Conservation (phyloP, 2,329 filamentous ascomycete genomes). For the Calycina marina region DNA sequence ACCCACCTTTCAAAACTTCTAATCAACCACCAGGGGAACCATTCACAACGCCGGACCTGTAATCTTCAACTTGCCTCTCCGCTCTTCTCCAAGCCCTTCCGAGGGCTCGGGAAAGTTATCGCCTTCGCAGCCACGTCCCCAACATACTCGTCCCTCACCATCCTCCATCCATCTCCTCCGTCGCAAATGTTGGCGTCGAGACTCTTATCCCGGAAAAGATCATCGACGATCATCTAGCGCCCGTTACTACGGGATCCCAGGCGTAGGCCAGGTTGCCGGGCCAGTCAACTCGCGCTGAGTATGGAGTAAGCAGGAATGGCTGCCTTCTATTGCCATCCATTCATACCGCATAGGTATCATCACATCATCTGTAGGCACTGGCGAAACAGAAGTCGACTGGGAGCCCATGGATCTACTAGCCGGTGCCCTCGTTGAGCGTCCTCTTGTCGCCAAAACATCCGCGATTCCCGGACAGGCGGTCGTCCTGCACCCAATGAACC, state of each 20-base stretch:
- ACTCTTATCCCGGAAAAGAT: background rate
- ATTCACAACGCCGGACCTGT: slow-evolving; percentile 24
- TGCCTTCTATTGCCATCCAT: slow-evolving; percentile 31
- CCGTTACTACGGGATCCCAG: slow-evolving; percentile 23
- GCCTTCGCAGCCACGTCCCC: slow-evolving; percentile 1
- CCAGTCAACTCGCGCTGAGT: slow-evolving; percentile 25
- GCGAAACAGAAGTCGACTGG: slow-evolving; percentile 27
- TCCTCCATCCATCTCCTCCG: slow-evolving; percentile 13
- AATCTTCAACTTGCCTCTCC: slow-evolving; percentile 23
- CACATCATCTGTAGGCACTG: slow-evolving; percentile 23
- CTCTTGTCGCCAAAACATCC: background rate
- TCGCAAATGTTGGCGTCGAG: background rate
- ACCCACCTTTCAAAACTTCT: slow-evolving; percentile 1
- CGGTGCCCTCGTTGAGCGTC: slow-evolving; percentile 24
- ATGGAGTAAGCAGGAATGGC: slow-evolving; percentile 43
- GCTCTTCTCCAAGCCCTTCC: slow-evolving; percentile 24
- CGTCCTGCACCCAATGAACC: background rate
- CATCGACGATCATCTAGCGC: slow-evolving; percentile 17
- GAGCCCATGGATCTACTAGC: slow-evolving; percentile 29
- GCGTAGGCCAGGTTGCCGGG: slow-evolving; percentile 33
- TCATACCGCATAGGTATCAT: slow-evolving; percentile 24
- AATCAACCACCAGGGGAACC: slow-evolving; percentile 7
- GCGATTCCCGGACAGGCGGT: no score
- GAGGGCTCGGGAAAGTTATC: slow-evolving; percentile 26
- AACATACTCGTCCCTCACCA: slow-evolving; percentile 9